phyloP scores from a whole-genome alignment of 805 yeast genomes.

The Lipomyces yamadae region DNA sequence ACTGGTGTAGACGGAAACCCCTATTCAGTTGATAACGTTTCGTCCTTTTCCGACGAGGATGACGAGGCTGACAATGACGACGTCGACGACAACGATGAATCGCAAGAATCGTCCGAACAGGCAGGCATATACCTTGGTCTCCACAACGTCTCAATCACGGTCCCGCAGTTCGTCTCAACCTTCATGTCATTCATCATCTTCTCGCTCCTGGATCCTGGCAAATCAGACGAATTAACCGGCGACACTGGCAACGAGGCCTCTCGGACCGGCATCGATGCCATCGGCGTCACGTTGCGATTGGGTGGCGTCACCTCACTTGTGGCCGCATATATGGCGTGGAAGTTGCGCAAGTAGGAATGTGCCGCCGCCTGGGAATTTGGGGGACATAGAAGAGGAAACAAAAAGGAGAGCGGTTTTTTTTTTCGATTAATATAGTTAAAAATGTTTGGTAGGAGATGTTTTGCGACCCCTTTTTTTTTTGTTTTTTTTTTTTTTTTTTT shows the following conservation, averaged over 20 bases:
- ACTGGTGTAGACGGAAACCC: neutral
- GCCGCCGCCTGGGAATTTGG: neutral
- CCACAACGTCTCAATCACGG: slow-evolving; percentile 49
- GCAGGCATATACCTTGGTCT: slow-evolving; percentile 49
- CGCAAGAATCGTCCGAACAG: slow-evolving; percentile 37
- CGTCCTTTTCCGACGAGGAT: slow-evolving; percentile 12
- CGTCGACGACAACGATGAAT: slow-evolving; percentile 12
- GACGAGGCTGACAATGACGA: neutral
- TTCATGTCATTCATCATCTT: slow-evolving; percentile 48
- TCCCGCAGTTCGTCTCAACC: slow-evolving; percentile 50
- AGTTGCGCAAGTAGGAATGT: slow-evolving; percentile 6
- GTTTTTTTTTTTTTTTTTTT: too few species aligned
- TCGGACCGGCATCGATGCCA: slow-evolving; percentile 45
- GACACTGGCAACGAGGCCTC: slow-evolving; percentile 39
- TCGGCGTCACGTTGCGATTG: slow-evolving; percentile 47
- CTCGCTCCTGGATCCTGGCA: slow-evolving; percentile 39
- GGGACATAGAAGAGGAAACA: neutral
- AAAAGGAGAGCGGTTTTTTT: neutral
- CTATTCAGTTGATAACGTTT: neutral
- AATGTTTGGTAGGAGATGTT: neutral
- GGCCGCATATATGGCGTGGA: slow-evolving; percentile 44
- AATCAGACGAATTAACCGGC: slow-evolving; percentile 28
- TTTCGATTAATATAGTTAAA: neutral
- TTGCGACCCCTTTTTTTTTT: too few species aligned
- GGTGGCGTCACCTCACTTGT: slow-evolving; percentile 47